Evolutionary conservation across 345 rosid genomes (phyloP).

Genomic region (Nasturtium officinale): DNA sequence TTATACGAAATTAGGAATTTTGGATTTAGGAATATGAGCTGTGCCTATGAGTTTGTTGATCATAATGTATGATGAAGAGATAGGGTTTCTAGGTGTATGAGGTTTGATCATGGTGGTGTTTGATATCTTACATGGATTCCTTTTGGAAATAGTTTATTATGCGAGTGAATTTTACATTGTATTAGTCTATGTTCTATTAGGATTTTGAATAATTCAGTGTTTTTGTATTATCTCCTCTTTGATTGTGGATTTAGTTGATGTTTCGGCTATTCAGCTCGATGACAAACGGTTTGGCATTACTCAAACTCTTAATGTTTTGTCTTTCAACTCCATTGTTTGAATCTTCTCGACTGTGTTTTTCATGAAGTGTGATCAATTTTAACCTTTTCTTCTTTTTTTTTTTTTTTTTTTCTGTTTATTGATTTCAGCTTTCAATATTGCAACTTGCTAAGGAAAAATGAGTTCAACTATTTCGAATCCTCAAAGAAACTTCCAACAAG

Average conservation of each 20-base stretch:
- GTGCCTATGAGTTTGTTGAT: slow-evolving; percentile 8
- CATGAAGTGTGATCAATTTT: slow-evolving; percentile 9
- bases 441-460: slow-evolving; percentile 52
- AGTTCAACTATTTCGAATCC: slow-evolving; percentile 24
- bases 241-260: background rate
- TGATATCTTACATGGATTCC: slow-evolving; percentile 10
- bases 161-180: slow-evolving; percentile 4
- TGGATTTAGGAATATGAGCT: slow-evolving; percentile 28
- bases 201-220: background rate
- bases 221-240: background rate
- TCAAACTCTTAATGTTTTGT: background rate
- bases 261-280: background rate
- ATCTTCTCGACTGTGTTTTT: background rate
- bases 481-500: slow-evolving; percentile 38
- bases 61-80: slow-evolving; percentile 21
- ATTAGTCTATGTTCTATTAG: background rate
- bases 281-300: background rate
- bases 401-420: background rate
- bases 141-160: background rate
- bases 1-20: slow-evolving; percentile 21
- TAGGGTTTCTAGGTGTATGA: slow-evolving; percentile 16
- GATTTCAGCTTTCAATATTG: slow-evolving; percentile 32
- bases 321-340: slow-evolving; percentile 3
- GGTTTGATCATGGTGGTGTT: background rate
- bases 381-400: background rate